Conservation (phyloP, 2,329 filamentous ascomycete species). For the Neonectria ditissima region DNA sequence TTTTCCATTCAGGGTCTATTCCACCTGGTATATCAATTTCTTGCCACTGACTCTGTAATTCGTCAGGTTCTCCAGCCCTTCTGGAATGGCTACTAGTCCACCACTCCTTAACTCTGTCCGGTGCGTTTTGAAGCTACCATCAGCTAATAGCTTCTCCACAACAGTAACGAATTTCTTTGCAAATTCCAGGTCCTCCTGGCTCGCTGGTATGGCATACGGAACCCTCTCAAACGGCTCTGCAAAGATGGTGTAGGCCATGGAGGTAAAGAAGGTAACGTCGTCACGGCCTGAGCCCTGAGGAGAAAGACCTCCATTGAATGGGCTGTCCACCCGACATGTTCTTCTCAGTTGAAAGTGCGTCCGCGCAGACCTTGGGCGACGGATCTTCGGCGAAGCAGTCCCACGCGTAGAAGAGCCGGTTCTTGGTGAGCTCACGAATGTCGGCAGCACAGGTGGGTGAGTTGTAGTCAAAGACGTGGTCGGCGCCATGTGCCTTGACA, state of each 20-base stretch:
- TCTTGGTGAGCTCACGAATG: conserved; percentile 40
- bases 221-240: conserved; percentile 47
- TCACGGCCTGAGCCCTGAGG: not conserved
- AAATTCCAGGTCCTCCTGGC: conserved; percentile 49
- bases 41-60: conserved; percentile 53
- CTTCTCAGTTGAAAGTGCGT: conserved; percentile 7
- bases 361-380: not conserved
- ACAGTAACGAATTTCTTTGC: conserved; percentile 48
- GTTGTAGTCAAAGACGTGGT: conserved; percentile 57
- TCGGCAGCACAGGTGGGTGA: conserved; percentile 30
- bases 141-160: conserved; percentile 46
- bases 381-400: conserved; percentile 36
- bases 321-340: conserved; percentile 33
- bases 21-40: conserved; percentile 55
- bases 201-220: conserved; percentile 26
- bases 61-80: conserved; percentile 49
- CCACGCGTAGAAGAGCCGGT: conserved; percentile 47
- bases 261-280: not conserved
- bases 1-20: not conserved
- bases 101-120: conserved; percentile 45
- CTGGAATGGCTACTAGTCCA: conserved; percentile 50
- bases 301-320: not conserved
- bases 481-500: conserved; percentile 56
- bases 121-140: conserved; percentile 50
- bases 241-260: conserved; percentile 54